Base-by-base conservation (phyloP, 1,284 basidiomycete species). In the Mycena sp. region DNA sequence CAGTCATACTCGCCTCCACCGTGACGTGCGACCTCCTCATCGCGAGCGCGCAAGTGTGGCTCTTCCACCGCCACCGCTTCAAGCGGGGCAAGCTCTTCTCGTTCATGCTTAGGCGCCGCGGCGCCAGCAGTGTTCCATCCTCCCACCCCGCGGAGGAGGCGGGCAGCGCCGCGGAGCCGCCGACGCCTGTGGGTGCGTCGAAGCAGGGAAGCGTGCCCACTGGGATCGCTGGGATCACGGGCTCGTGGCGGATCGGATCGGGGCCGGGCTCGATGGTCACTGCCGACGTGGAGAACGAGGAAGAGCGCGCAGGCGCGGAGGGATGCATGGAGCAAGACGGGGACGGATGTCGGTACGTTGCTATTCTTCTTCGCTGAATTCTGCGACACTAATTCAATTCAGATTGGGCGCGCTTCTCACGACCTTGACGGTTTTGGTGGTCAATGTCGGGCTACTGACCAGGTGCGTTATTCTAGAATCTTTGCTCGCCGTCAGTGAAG, bases 61-160 rank as follows among this genome's bases (percentile, higher is more conserved):
- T 67, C 19, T 64, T 67, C 50, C 65, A 67, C 38, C 61, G 65
- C 21, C 58, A 67, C 50, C 65, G 65, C 37, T 46, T 67, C 32
- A 58, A 57, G 43, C 58, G 41, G 23, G 53, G 57, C 23, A 55
- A 52, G 35, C 57, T 55, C 7, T 61, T 65, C 53, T 26, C 43
- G 25, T 65, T 65, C 30, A 29, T 40, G 29, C 28, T 50, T 2
- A 37, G 57, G 46, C 51, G 52, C 26, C 52, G 60, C 26, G 26
- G 41, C 10, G 21, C 26, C 32, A 28, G 28, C 46, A 45, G 28
- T 25, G 29, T 21, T 16, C 29, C 56, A 25, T 44, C 41, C 23
- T 54, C 61, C 6, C 54, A 46, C 9, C 35, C 32, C 12, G 44
- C 49, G 25, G 54, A 56, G 16, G 53, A 60, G 2, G 46, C 37